Conservation (phyloP, 306 rosid species). For the Cajanus cajan region DNA sequence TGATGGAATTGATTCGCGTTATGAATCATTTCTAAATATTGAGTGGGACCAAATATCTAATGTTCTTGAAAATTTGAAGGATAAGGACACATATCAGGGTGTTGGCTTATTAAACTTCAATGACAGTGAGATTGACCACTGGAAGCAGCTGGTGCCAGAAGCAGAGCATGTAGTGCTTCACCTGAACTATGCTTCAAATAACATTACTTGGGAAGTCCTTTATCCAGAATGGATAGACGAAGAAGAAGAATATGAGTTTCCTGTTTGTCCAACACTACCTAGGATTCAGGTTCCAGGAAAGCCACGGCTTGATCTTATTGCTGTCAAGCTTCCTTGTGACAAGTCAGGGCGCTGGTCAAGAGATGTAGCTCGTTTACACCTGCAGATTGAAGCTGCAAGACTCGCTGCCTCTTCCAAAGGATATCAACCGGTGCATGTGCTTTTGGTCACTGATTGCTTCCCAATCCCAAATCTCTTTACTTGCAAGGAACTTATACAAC, state of each 20-base stretch:
- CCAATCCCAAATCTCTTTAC: slow-evolving; percentile 74
- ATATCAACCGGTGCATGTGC: slow-evolving; percentile 56
- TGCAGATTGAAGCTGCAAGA: slow-evolving; percentile 92
- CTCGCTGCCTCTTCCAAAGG: slow-evolving; percentile 75
- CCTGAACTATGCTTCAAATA: slow-evolving; percentile 46
- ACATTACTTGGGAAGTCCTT: slow-evolving; percentile 70
- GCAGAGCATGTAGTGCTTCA: slow-evolving; percentile 57
- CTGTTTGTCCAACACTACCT: slow-evolving; percentile 77
- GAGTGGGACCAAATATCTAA: slow-evolving; percentile 70
- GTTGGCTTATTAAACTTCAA: slow-evolving; percentile 82
- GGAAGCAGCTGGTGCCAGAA: slow-evolving; percentile 74
- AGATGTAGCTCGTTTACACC: slow-evolving; percentile 83
- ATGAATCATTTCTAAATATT: slow-evolving; percentile 49
- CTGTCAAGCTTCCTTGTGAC: slow-evolving; percentile 83
- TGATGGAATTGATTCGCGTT: slow-evolving; percentile 49
- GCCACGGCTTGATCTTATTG: slow-evolving; percentile 77
- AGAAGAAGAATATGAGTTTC: slow-evolving; percentile 86
- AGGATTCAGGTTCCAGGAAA: slow-evolving; percentile 59
- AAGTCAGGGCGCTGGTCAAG: slow-evolving; percentile 76
- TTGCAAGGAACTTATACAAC: slow-evolving; percentile 66
- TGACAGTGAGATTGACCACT: slow-evolving; percentile 61
- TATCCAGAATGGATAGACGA: slow-evolving; percentile 97
- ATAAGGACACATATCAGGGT: slow-evolving; percentile 60
- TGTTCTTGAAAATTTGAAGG: slow-evolving; percentile 46
- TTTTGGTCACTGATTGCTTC: slow-evolving; percentile 72